These are phyloP conservation scores for Fusarium decemcellulare DNA, from an alignment of 2,329 filamentous ascomycete genomes.

Conservation along the genomic window DNA sequence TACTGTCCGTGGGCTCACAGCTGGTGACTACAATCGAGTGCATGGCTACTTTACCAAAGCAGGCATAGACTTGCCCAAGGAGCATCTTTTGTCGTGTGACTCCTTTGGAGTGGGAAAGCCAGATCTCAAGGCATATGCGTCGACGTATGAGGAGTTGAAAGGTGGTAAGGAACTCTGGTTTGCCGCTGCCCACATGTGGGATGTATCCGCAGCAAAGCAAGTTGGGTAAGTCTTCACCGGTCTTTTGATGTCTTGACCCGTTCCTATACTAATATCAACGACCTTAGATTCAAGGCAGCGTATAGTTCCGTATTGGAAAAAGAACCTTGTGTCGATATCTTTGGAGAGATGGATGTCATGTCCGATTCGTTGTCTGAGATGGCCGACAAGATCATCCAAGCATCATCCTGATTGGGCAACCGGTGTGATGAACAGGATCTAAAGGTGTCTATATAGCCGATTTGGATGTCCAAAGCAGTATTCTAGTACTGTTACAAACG, in stretches of 20 bases:
- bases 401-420: no score
- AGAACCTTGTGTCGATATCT: slow-evolving; percentile 33
- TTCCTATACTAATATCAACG: neutral
- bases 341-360: slow-evolving; percentile 43
- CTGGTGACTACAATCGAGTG: slow-evolving; percentile 32
- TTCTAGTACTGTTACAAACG: neutral
- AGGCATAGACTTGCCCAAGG: slow-evolving; percentile 29
- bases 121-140: slow-evolving; percentile 37
- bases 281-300: slow-evolving; percentile 31
- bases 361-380: slow-evolving; percentile 30
- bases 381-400: slow-evolving; percentile 34
- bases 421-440: no score
- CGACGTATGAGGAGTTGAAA: slow-evolving; percentile 33
- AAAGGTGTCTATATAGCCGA: no score
- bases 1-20: slow-evolving; percentile 33
- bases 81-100: slow-evolving; percentile 37
- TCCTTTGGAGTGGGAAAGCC: slow-evolving; percentile 37
- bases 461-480: no score
- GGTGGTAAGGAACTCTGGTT: slow-evolving; percentile 37
- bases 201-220: slow-evolving; percentile 35
- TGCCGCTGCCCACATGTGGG: slow-evolving; percentile 40
- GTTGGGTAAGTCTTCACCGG: slow-evolving; percentile 18
- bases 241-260: neutral
- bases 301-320: slow-evolving; percentile 38
- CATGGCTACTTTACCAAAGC: slow-evolving; percentile 35